phyloP scores from a whole-genome alignment of 805 yeast species.

The Metschnikowia anglica region DNA sequence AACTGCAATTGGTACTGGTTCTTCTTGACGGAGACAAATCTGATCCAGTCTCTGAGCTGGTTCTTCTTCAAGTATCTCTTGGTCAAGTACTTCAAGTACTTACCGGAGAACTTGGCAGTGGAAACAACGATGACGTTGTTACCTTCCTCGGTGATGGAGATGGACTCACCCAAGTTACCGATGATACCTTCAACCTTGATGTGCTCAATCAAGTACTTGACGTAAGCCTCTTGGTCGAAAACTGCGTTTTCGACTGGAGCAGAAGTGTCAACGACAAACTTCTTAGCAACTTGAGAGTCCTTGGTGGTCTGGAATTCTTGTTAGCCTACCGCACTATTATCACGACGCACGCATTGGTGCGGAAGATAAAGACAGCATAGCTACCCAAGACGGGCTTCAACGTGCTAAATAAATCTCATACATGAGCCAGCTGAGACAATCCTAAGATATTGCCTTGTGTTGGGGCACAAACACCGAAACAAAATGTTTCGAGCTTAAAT shows the following conservation, averaged over 20 bases:
- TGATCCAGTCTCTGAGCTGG: conserved; percentile 99
- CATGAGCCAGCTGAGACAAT: conserved; percentile 10
- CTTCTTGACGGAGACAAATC: conserved; percentile 94
- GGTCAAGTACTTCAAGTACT: conserved; percentile 98
- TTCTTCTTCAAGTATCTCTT: conserved; percentile 99
- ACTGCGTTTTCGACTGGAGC: conserved; percentile 98
- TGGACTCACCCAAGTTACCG: conserved; percentile 95
- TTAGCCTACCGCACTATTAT: conserved; percentile 72
- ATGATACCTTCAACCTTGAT: conserved; percentile 96
- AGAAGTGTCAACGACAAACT: conserved; percentile 92
- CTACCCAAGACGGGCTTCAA: conserved; percentile 44
- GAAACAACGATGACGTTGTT: conserved; percentile 87
- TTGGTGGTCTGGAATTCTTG: conserved; percentile 70
- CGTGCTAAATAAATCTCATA: conserved; percentile 15
- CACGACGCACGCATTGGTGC: conserved; percentile 22
- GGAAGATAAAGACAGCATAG: conserved; percentile 47
- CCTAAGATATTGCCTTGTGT: conserved; percentile 10
- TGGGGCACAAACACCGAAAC: conserved; percentile 8
- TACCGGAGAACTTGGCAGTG: conserved; percentile 96
- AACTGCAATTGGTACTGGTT: conserved; percentile 96
- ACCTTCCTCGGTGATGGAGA: conserved; percentile 85
- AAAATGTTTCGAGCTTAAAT: conserved; percentile 6
- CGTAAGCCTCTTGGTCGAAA: conserved; percentile 96
- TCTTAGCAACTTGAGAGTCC: conserved; percentile 68
- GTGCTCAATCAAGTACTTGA: conserved; percentile 97